Evolutionary conservation across 768 basidiomycete species (phyloP).

Genomic region (Termitomyces sp.): DNA sequence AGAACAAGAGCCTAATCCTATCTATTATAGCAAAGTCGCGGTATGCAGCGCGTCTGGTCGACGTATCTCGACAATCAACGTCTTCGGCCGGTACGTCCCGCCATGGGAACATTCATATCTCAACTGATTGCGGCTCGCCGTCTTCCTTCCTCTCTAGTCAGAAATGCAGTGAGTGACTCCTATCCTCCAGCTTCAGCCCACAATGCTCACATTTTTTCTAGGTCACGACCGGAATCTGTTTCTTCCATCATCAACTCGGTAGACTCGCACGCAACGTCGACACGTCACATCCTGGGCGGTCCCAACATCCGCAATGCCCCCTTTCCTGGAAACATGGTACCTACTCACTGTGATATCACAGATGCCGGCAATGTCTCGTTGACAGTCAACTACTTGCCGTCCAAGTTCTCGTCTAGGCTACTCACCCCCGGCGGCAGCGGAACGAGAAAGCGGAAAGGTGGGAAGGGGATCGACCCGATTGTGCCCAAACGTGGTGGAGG

Average conservation of each 20-base stretch:
- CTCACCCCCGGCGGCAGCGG: slow-evolving; percentile 29
- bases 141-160: slow-evolving; percentile 5
- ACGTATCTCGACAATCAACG: slow-evolving; percentile 34
- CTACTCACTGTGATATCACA: background rate
- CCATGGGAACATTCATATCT: slow-evolving; percentile 7
- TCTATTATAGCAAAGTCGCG: background rate
- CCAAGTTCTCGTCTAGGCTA: slow-evolving; percentile 48
- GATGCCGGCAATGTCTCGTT: slow-evolving; percentile 20
- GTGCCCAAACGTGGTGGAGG: slow-evolving; percentile 60
- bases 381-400: slow-evolving; percentile 56
- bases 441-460: slow-evolving; percentile 18
- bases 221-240: slow-evolving; percentile 32
- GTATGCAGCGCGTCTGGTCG: slow-evolving; percentile 50
- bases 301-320: slow-evolving; percentile 29
- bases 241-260: slow-evolving; percentile 30
- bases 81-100: slow-evolving; percentile 15
- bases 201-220: slow-evolving; percentile 17
- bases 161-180: slow-evolving; percentile 13
- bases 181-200: background rate
- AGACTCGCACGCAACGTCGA: slow-evolving; percentile 40
- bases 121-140: background rate
- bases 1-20: background rate
- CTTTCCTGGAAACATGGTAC: slow-evolving; percentile 21
- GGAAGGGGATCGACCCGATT: slow-evolving; percentile 19
- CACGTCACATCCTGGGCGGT: slow-evolving; percentile 40